phyloP scores from a whole-genome alignment of 352 stramenopile species.

The Phytophthora macrochlamydospora region DNA sequence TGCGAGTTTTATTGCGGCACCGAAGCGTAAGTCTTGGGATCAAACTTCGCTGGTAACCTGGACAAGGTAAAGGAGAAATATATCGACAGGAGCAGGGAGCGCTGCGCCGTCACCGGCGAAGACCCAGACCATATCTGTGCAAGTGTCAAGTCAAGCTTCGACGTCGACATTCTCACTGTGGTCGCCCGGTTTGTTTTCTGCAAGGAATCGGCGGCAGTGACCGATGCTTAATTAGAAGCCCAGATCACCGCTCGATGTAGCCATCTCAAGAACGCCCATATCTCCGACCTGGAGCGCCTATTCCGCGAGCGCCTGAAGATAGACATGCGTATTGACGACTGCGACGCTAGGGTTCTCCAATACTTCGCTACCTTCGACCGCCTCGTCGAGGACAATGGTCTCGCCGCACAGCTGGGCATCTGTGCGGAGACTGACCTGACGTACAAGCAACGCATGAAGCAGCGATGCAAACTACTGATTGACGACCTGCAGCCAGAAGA shows the following conservation, averaged over 20 bases:
- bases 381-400: neutral
- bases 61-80: constrained; percentile 4
- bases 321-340: neutral
- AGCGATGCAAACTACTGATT: constrained; percentile 20
- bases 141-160: neutral
- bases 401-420: neutral
- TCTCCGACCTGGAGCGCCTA: neutral
- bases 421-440: neutral
- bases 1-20: constrained; percentile 14
- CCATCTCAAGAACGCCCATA: neutral
- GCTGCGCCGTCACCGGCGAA: constrained; percentile 4
- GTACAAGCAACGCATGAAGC: constrained; percentile 13
- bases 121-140: neutral
- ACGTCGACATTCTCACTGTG: neutral
- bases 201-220: neutral
- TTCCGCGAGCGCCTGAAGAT: neutral
- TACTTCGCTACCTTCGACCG: neutral
- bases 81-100: neutral
- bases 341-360: neutral
- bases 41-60: constrained; percentile 11
- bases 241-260: neutral
- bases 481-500: constrained; percentile 13
- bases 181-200: neutral
- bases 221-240: neutral
- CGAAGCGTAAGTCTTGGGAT: constrained; percentile 7